These are phyloP conservation scores for Plasmodium vinckei DNA, from an alignment of 169 alveolate species.

Conservation along the genomic window DNA sequence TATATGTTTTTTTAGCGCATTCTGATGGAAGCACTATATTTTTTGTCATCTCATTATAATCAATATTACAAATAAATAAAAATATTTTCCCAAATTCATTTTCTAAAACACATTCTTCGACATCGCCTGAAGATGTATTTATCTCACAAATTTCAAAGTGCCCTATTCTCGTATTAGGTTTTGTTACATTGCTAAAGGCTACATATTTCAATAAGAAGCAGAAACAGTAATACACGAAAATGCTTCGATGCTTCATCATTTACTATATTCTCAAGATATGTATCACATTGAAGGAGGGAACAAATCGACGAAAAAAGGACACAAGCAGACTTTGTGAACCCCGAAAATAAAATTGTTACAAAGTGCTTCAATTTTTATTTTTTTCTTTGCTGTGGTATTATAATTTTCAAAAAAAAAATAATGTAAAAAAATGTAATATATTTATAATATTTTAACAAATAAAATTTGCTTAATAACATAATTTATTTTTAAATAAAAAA, in stretches of 20 bases:
- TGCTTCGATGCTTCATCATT: background rate
- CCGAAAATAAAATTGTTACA: background rate
- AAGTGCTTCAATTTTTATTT: background rate
- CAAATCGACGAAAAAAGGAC: background rate
- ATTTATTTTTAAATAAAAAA: too few species aligned
- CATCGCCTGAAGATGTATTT: conserved; percentile 15
- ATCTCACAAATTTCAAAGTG: conserved; percentile 11
- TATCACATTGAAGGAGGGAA: too few species aligned
- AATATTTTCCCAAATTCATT: conserved; percentile 52
- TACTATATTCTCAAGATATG: background rate
- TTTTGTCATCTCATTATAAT: background rate
- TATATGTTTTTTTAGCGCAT: conserved; percentile 33
- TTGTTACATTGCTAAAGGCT: conserved; percentile 3
- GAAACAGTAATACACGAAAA: conserved; percentile 8
- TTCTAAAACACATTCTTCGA: conserved; percentile 39
- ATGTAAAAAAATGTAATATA: too few species aligned
- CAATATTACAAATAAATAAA: conserved; percentile 23
- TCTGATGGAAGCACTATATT: background rate
- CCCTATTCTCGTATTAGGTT: conserved; percentile 11
- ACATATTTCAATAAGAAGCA: background rate
- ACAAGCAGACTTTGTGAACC: background rate
- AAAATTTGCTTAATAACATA: too few species aligned
- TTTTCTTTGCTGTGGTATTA: too few species aligned
- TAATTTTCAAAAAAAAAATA: too few species aligned
- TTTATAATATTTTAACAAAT: too few species aligned